Evolutionary conservation across 1,284 basidiomycete genomes (phyloP).

Genomic region (Malassezia dermatis): DNA sequence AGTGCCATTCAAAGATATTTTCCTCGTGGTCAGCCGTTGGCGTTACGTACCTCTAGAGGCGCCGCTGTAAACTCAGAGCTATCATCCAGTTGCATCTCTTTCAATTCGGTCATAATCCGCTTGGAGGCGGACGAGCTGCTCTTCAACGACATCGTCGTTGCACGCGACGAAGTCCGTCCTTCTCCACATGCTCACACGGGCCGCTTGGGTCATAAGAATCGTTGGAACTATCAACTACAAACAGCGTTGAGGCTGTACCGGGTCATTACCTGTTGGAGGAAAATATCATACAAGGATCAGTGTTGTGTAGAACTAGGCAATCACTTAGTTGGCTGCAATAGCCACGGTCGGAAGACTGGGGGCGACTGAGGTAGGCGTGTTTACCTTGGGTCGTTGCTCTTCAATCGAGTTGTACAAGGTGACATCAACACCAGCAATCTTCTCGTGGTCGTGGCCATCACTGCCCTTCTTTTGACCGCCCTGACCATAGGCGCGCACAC

Average conservation of each 20-base stretch:
- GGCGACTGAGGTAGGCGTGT: background rate
- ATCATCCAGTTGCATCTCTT: slow-evolving; percentile 2
- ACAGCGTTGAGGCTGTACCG: slow-evolving; percentile 6
- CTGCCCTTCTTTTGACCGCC: slow-evolving; percentile 33
- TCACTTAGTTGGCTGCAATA: background rate
- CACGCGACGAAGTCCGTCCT: background rate
- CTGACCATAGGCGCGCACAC: slow-evolving; percentile 44
- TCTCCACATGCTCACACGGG: background rate
- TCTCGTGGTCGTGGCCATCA: slow-evolving; percentile 41
- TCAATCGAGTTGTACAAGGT: slow-evolving; percentile 24
- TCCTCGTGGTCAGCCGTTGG: slow-evolving; percentile 17
- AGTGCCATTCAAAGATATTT: slow-evolving; percentile 73
- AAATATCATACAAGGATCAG: slow-evolving; percentile 51
- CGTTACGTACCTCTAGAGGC: slow-evolving; percentile 6
- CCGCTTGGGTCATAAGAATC: background rate
- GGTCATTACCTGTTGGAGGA: slow-evolving; percentile 4
- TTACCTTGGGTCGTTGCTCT: background rate
- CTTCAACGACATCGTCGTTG: background rate
- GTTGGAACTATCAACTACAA: background rate
- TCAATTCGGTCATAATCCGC: slow-evolving; percentile 16
- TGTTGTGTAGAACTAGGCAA: background rate
- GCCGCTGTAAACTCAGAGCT: slow-evolving; percentile 5
- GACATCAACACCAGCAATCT: slow-evolving; percentile 35
- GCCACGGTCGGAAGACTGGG: background rate
- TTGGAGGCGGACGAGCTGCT: slow-evolving; percentile 9